Conservation (phyloP, 176 grass and related monocot genomes). For the Bolboschoenus planiculmis region DNA sequence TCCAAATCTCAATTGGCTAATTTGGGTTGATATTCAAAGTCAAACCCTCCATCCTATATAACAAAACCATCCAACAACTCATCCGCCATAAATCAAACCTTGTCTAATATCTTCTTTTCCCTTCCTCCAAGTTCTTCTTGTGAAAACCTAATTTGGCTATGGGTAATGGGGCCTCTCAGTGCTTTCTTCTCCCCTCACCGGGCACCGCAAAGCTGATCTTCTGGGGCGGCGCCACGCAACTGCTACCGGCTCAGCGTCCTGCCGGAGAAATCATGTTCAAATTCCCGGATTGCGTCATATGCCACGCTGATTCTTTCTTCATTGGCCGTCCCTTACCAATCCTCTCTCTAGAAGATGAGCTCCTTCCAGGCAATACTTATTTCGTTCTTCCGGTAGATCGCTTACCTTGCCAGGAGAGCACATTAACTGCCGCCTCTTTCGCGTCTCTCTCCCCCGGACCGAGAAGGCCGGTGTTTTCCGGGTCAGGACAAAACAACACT, state of each 20-base stretch:
- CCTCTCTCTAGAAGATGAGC: constrained; percentile 38
- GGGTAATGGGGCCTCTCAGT: not conserved
- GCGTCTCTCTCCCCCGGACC: constrained; percentile 23
- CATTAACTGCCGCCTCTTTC: constrained; percentile 40
- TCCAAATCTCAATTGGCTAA: not conserved
- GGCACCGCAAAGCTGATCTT: constrained; percentile 35
- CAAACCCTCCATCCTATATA: constrained; percentile 21
- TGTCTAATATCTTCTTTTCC: not conserved
- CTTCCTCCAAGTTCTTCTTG: not conserved
- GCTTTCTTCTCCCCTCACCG: not conserved
- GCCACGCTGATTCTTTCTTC: constrained; percentile 56
- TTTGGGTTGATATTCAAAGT: constrained; percentile 19
- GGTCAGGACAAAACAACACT: constrained; percentile 22
- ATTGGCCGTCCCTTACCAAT: constrained; percentile 41
- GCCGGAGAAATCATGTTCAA: constrained; percentile 52
- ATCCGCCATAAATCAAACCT: not conserved
- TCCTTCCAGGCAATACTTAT: constrained; percentile 50
- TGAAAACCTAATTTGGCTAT: not conserved
- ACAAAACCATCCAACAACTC: not conserved
- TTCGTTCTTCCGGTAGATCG: constrained; percentile 57
- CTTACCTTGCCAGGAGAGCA: constrained; percentile 15
- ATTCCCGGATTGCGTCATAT: constrained; percentile 38
- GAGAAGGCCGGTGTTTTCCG: not conserved
- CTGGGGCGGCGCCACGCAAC: constrained; percentile 42
- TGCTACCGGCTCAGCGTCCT: not conserved